Conservation (phyloP, 345 rosid genomes). For the Hirschfeldia incana region DNA sequence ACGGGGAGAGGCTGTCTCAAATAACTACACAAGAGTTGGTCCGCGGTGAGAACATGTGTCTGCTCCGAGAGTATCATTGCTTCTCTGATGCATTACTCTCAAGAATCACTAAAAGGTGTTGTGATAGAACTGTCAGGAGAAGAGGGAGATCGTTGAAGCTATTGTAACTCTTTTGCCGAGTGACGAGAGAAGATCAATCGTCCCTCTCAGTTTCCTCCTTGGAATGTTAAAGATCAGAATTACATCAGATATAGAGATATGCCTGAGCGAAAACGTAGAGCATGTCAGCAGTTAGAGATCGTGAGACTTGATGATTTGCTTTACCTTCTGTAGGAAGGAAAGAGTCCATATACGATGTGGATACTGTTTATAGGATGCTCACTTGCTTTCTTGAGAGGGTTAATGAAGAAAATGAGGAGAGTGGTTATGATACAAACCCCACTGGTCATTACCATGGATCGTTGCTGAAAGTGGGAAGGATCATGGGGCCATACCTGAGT, state of each 20-base stretch:
- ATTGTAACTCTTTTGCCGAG: conserved; percentile 62
- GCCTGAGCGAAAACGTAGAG: conserved; percentile 64
- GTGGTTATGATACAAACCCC: too few species aligned
- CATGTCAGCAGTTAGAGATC: conserved; percentile 60
- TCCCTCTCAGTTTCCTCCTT: too few species aligned
- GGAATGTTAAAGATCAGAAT: conserved; percentile 73
- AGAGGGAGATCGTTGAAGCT: conserved; percentile 60
- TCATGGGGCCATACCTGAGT: conserved; percentile 34
- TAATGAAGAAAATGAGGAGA: conserved; percentile 56
- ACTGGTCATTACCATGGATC: conserved; percentile 51
- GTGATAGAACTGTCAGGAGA: conserved; percentile 54
- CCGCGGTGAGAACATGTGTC: conserved; percentile 61
- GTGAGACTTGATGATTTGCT: conserved; percentile 73
- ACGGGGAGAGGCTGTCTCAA: conserved; percentile 52
- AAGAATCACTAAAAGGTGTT: conserved; percentile 57
- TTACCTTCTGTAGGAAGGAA: conserved; percentile 58
- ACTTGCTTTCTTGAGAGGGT: conserved; percentile 61
- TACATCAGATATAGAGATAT: conserved; percentile 48
- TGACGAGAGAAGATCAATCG: conserved; percentile 41
- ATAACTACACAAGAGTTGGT: conserved; percentile 57
- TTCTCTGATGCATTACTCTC: conserved; percentile 79
- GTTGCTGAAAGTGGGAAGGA: conserved; percentile 76
- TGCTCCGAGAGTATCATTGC: conserved; percentile 54
- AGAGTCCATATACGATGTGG: conserved; percentile 74
- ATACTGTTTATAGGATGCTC: conserved; percentile 66